phyloP scores from a whole-genome alignment of 345 rosid species.

The Populus davidiana region DNA sequence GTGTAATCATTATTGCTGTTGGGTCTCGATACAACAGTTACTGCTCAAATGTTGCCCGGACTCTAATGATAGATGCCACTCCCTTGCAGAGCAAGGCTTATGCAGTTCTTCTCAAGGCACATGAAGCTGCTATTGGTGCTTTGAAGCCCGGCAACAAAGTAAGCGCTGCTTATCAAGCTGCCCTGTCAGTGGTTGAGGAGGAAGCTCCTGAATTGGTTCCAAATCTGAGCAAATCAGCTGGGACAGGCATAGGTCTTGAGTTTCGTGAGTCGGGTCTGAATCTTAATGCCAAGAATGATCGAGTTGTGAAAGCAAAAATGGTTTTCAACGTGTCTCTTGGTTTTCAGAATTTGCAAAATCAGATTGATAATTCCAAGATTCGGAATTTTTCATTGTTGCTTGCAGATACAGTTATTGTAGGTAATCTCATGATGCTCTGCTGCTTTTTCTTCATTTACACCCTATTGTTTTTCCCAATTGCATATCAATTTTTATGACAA shows the following conservation, averaged over 20 bases:
- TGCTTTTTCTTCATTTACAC: neutral
- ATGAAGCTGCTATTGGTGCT: slow-evolving; percentile 71
- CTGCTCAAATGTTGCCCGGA: slow-evolving; percentile 82
- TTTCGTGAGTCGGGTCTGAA: slow-evolving; percentile 78
- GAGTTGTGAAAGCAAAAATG: slow-evolving; percentile 57
- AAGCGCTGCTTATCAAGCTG: slow-evolving; percentile 62
- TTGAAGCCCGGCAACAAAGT: slow-evolving; percentile 66
- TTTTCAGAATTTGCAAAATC: slow-evolving; percentile 71
- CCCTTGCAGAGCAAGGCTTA: slow-evolving; percentile 74
- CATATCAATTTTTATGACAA: neutral
- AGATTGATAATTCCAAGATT: slow-evolving; percentile 53
- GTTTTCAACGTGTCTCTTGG: slow-evolving; percentile 81
- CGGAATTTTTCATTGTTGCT: slow-evolving; percentile 61
- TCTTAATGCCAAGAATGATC: slow-evolving; percentile 78
- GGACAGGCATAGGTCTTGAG: slow-evolving; percentile 93
- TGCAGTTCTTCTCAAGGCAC: slow-evolving; percentile 81
- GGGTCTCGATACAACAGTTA: slow-evolving; percentile 83
- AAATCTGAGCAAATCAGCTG: slow-evolving; percentile 79
- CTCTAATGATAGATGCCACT: slow-evolving; percentile 75
- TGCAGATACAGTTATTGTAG: slow-evolving; percentile 77
- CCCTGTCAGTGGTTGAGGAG: slow-evolving; percentile 65
- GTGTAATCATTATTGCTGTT: slow-evolving; percentile 76
- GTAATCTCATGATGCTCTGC: slow-evolving; percentile 9
- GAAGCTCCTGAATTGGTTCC: slow-evolving; percentile 72
- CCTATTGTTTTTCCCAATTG: neutral